These are phyloP conservation scores for Arthrobotrys musiformis DNA, from an alignment of 2,329 filamentous ascomycete genomes.

Conservation along the genomic window DNA sequence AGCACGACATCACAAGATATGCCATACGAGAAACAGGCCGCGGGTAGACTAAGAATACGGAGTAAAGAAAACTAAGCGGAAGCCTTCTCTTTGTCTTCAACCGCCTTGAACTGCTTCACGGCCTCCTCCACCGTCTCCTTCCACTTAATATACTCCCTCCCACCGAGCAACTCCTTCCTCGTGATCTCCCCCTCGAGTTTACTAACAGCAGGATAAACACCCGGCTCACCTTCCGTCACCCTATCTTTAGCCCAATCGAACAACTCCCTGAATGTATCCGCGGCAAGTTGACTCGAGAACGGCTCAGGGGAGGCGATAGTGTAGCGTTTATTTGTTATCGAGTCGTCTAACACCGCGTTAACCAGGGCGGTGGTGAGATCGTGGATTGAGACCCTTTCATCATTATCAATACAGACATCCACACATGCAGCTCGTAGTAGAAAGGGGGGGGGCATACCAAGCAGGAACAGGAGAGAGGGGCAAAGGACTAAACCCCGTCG, in stretches of 20 bases:
- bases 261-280: conserved; percentile 63
- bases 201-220: conserved; percentile 62
- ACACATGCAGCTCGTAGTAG: too few species aligned
- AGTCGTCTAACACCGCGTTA: conserved; percentile 62
- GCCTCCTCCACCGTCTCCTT: conserved; percentile 62
- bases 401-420: not conserved
- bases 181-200: conserved; percentile 65
- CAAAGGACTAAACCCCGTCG: conserved; percentile 61
- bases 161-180: conserved; percentile 62
- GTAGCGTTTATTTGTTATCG: conserved; percentile 64
- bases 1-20: too few species aligned
- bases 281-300: conserved; percentile 66
- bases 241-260: conserved; percentile 63
- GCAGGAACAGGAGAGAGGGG: conserved; percentile 63
- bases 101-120: conserved; percentile 59
- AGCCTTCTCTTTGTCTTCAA: conserved; percentile 58
- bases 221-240: conserved; percentile 62
- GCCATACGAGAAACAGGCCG: too few species aligned
- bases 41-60: too few species aligned
- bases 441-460: conserved; percentile 58
- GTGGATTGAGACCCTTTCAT: conserved; percentile 64
- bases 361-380: conserved; percentile 66
- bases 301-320: conserved; percentile 63
- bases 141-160: conserved; percentile 62
- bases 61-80: too few species aligned